phyloP scores from a whole-genome alignment of 192 early-diverging fungal species.

The Rhizophlyctis rosea region DNA sequence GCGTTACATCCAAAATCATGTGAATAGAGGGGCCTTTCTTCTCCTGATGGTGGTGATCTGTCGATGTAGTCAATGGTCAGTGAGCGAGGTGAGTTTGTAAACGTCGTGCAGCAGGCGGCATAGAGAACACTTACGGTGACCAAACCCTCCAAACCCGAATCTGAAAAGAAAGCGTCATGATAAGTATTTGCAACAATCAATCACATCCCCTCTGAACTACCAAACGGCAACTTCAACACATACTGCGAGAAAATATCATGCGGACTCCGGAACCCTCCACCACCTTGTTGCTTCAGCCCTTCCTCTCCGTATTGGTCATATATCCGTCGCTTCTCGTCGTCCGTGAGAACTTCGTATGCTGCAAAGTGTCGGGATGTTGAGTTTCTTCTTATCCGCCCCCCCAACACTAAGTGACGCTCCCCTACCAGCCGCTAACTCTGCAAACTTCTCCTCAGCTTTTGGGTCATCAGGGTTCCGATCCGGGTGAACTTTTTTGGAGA shows the following conservation, averaged over 20 bases:
- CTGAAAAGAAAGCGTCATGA: background rate
- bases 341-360: constrained; percentile 93
- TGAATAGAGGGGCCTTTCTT: constrained; percentile 77
- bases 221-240: constrained; percentile 3
- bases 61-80: too few species aligned
- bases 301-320: constrained; percentile 97
- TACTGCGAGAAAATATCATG: constrained; percentile 96
- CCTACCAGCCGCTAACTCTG: constrained; percentile 77
- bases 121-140: constrained; percentile 24
- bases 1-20: constrained; percentile 76
- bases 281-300: constrained; percentile 74
- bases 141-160: constrained; percentile 51
- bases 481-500: constrained; percentile 75
- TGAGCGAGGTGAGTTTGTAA: too few species aligned
- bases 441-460: constrained; percentile 80
- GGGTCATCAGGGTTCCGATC: constrained; percentile 76
- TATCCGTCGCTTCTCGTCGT: constrained; percentile 86
- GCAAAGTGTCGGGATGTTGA: too few species aligned
- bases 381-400: too few species aligned
- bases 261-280: constrained; percentile 83
- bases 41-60: constrained; percentile 68
- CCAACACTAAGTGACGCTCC: too few species aligned
- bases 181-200: background rate
- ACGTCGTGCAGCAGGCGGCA: too few species aligned
- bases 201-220: constrained; percentile 6